Base-by-base conservation (phyloP, 345 rosid genomes). In the Citrus hindsii region DNA sequence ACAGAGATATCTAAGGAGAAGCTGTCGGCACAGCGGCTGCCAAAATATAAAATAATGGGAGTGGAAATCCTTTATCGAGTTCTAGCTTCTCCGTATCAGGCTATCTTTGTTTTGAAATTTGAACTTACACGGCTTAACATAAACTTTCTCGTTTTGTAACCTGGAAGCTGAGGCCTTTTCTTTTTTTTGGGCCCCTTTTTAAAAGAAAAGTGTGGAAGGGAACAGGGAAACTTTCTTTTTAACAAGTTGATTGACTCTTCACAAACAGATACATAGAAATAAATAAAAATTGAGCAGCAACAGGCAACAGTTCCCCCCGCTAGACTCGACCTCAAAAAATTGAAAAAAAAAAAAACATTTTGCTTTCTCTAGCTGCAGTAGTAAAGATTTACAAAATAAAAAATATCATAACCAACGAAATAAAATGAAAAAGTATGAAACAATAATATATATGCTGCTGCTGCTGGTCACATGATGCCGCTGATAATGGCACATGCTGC, bases 391-490 rank as follows among this genome's bases (percentile, higher is more conserved):
- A 76, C 25, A 16, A 55, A 4, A 69, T 10, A 18, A 32, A 55
- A 67, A 67, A 67, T 55, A 19, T 37, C 33, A 56, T 9, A 22
- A 37, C 59, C 28, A 40, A 68, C 5, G 9, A 10, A 76, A 3
- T 8, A 7, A 10, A 19, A 30, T 18, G 40, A 4, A 12, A 40
- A 40, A 13, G 5, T 46, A 13, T 13, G 16, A 13, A 46, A 12
- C 51, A 46, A 18, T 46, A 13, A 46, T 46, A 12, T 46, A 1
- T 42, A 42, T 42, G 16, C 18, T 1, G 24, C n/a, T 66, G 37
- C 19, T 5, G 55, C 8, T 84, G 61, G 19, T 88, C 86, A 90
- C 83, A 88, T 84, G 80, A 76, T 35, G 51, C 78, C 83, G 74
- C 84, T 77, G 80, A 82, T 35, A 38, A 81, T 70, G 65, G 82